Percentiles rank a stretch among this genome's conserved stretches.
phyloP scores from a whole-genome alignment of 2,329 filamentous ascomycete species.

The Colletotrichum ledebouriae region DNA sequence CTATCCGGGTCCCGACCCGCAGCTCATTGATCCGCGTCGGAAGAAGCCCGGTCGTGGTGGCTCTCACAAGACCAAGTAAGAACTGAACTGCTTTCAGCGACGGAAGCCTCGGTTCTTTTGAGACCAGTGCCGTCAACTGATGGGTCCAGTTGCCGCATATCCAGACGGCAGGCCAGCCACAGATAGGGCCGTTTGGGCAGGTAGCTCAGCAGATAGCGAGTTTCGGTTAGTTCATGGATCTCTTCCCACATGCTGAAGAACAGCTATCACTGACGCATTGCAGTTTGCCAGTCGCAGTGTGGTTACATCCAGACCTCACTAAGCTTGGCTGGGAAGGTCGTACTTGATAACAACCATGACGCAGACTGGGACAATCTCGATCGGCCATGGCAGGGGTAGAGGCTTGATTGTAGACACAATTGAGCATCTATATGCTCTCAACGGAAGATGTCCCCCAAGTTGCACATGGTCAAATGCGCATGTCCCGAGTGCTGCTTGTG shows the following conservation, averaged over 20 bases:
- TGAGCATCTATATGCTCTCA: no score
- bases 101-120: no score
- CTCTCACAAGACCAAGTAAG: no score
- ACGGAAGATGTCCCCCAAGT: not conserved
- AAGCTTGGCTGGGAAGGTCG: slow-evolving; percentile 15
- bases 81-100: no score
- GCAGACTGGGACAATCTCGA: slow-evolving; percentile 11
- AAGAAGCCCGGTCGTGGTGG: not conserved
- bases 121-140: no score
- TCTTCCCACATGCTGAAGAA: slow-evolving; percentile 12
- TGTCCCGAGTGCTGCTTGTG: not conserved
- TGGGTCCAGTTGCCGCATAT: no score
- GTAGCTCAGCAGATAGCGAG: no score
- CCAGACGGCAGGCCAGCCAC: no score
- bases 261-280: not conserved
- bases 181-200: no score
- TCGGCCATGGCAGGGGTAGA: not conserved
- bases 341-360: slow-evolving; percentile 2
- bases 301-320: slow-evolving; percentile 4
- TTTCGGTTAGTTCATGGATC: not conserved
- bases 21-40: not conserved
- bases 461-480: not conserved
- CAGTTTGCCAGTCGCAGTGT: not conserved
- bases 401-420: not conserved
- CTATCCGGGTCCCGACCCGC: slow-evolving; percentile 21